phyloP scores from a whole-genome alignment of 441 rosid genomes.

The Syzygium malaccense region DNA sequence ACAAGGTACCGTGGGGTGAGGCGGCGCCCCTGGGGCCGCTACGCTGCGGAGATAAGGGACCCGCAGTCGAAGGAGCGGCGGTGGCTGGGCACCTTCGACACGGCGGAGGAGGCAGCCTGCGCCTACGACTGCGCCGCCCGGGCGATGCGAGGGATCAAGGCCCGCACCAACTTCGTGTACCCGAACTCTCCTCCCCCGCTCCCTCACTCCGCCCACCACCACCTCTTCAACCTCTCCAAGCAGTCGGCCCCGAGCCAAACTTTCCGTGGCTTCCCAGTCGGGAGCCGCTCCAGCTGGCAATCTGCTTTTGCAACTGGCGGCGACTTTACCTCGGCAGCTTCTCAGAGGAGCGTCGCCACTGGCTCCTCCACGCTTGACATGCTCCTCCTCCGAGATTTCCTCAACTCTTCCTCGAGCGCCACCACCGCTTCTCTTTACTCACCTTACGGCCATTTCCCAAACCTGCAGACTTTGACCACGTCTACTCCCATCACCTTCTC shows the following conservation, averaged over 20 bases:
- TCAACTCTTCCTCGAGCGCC: constrained; percentile 3
- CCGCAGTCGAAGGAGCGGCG: constrained; percentile 83
- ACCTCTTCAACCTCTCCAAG: constrained; percentile 12
- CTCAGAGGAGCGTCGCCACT: constrained; percentile 6
- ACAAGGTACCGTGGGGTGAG: constrained; percentile 92
- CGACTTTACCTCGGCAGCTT: background rate
- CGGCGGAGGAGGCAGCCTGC: constrained; percentile 94
- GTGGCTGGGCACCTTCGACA: constrained; percentile 95
- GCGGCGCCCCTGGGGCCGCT: constrained; percentile 92
- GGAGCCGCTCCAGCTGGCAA: background rate
- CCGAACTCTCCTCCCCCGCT: constrained; percentile 20
- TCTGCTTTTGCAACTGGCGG: background rate
- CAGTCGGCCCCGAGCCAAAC: constrained; percentile 7
- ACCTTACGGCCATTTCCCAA: background rate
- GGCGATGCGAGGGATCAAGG: constrained; percentile 76
- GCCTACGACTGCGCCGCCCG: constrained; percentile 91
- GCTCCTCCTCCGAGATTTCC: constrained; percentile 42
- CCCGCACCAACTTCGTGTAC: constrained; percentile 79
- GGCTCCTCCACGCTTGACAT: constrained; percentile 10
- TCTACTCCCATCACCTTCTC: background rate
- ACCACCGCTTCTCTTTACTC: background rate
- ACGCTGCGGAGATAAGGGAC: constrained; percentile 96
- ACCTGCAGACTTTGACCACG: background rate
- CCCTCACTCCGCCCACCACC: constrained; percentile 16
- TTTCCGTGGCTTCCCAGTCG: background rate